Evolutionary conservation across 176 grass and related monocot species (phyloP).

Genomic region (Otatea glauca): DNA sequence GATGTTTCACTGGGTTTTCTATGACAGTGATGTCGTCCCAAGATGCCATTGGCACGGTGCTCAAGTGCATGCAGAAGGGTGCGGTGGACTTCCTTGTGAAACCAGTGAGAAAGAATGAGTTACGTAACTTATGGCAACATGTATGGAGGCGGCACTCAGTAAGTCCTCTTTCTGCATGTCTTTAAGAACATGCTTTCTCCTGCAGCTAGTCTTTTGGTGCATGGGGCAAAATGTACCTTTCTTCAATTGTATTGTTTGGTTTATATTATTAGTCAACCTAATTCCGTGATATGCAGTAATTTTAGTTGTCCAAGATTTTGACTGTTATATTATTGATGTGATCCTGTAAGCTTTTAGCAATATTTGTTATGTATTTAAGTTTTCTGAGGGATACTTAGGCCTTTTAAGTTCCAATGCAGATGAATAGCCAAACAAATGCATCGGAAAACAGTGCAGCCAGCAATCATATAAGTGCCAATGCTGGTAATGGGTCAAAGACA

Average conservation of each 20-base stretch:
- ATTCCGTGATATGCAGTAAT: conserved; percentile 2
- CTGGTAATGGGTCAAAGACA: conserved; percentile 58
- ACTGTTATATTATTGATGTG: conserved; percentile 3
- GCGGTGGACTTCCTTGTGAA: conserved; percentile 96
- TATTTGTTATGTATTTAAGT: conserved; percentile 24
- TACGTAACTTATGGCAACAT: conserved; percentile 96
- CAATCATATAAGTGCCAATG: conserved; percentile 81
- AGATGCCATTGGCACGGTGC: conserved; percentile 92
- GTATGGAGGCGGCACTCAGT: conserved; percentile 96
- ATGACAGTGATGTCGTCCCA: conserved; percentile 91
- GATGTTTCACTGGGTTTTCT: conserved; percentile 31
- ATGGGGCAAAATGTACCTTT: conserved; percentile 16
- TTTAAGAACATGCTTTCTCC: conserved; percentile 23
- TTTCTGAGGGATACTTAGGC: conserved; percentile 23
- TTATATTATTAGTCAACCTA: conserved; percentile 13
- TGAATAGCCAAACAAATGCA: conserved; percentile 65
- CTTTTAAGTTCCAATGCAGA: conserved; percentile 58
- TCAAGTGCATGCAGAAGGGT: conserved; percentile 97
- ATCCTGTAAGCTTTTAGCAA: neutral
- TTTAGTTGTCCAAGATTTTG: neutral
- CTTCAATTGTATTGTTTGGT: neutral
- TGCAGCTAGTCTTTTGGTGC: neutral
- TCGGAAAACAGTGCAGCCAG: conserved; percentile 76
- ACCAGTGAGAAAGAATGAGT: conserved; percentile 90
- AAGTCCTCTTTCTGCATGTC: conserved; percentile 43